phyloP scores from a whole-genome alignment of 192 early-diverging fungal species.

The Coemansia sp. region DNA sequence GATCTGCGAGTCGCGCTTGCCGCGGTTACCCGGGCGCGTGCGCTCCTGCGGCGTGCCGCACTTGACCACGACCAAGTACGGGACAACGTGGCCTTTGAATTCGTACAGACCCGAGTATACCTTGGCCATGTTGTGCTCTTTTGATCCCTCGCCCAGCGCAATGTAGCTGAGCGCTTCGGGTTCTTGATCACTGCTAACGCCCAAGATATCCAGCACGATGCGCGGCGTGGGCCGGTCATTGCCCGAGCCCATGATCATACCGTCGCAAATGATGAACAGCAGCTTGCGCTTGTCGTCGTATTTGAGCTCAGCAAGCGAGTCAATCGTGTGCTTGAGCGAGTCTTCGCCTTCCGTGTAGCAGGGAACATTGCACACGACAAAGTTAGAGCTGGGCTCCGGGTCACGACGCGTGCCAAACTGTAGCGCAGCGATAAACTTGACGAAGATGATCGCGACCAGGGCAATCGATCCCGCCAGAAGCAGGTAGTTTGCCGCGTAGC shows the following conservation, averaged over 20 bases:
- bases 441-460: slow-evolving; percentile 75
- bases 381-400: slow-evolving; percentile 81
- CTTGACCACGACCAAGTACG: slow-evolving; percentile 95
- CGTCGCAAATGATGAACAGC: slow-evolving; percentile 92
- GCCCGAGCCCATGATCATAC: slow-evolving; percentile 94
- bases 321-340: slow-evolving; percentile 84
- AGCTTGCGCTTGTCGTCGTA: slow-evolving; percentile 99
- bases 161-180: slow-evolving; percentile 83
- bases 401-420: slow-evolving; percentile 70
- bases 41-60: slow-evolving; percentile 83
- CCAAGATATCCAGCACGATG: slow-evolving; percentile 94
- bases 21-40: slow-evolving; percentile 88
- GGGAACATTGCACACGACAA: slow-evolving; percentile 90
- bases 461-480: slow-evolving; percentile 73
- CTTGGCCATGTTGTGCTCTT: slow-evolving; percentile 95
- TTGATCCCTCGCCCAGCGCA: slow-evolving; percentile 83
- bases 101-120: slow-evolving; percentile 97
- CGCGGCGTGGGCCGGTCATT: slow-evolving; percentile 95
- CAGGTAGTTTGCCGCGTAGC: slow-evolving; percentile 81
- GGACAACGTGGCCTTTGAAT: slow-evolving; percentile 85
- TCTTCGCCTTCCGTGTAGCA: slow-evolving; percentile 98
- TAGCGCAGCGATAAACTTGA: slow-evolving; percentile 96
- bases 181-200: slow-evolving; percentile 75
- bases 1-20: slow-evolving; percentile 99
- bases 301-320: slow-evolving; percentile 83